Evolutionary conservation across 805 yeast genomes (phyloP).

Genomic region (Maudiozyma bulderi): DNA sequence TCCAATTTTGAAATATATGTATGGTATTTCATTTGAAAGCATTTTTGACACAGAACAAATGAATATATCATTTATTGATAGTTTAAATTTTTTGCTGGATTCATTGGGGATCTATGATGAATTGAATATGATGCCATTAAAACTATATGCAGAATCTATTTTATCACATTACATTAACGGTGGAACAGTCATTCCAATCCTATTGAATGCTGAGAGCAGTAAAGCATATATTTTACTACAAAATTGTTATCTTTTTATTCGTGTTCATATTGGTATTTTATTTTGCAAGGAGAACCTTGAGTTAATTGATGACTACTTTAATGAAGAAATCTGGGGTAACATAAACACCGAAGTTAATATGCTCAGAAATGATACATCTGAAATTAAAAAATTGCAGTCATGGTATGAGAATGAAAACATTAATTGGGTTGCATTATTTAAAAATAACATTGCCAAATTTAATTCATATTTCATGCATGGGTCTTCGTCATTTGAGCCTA

Average conservation of each 20-base stretch:
- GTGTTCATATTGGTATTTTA: conserved; percentile 52
- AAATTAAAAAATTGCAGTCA: not conserved
- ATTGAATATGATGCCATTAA: conserved; percentile 48
- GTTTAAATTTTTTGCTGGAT: conserved; percentile 36
- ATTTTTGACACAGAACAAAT: conserved; percentile 15
- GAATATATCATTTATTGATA: conserved; percentile 5
- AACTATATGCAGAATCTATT: conserved; percentile 50
- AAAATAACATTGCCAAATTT: conserved; percentile 28
- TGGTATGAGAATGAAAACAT: conserved; percentile 28
- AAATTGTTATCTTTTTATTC: conserved; percentile 59
- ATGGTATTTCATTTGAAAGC: conserved; percentile 35
- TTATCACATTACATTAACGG: conserved; percentile 45
- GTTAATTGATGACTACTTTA: conserved; percentile 24
- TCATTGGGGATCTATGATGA: conserved; percentile 55
- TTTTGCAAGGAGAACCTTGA: conserved; percentile 40
- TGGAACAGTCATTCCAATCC: conserved; percentile 50
- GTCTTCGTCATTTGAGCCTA: conserved; percentile 29
- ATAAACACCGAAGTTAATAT: not conserved
- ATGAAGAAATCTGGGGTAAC: conserved; percentile 15
- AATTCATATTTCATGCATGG: conserved; percentile 35
- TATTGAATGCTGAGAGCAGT: conserved; percentile 44
- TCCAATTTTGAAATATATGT: conserved; percentile 44
- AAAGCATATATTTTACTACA: conserved; percentile 47
- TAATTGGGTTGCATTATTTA: conserved; percentile 28
- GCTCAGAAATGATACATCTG: too few species aligned